Evolutionary conservation across 2,329 filamentous ascomycete genomes (phyloP), one percentile per base, ranked within the genome.

Genomic region (Paraconiothyrium brasiliense): DNA sequence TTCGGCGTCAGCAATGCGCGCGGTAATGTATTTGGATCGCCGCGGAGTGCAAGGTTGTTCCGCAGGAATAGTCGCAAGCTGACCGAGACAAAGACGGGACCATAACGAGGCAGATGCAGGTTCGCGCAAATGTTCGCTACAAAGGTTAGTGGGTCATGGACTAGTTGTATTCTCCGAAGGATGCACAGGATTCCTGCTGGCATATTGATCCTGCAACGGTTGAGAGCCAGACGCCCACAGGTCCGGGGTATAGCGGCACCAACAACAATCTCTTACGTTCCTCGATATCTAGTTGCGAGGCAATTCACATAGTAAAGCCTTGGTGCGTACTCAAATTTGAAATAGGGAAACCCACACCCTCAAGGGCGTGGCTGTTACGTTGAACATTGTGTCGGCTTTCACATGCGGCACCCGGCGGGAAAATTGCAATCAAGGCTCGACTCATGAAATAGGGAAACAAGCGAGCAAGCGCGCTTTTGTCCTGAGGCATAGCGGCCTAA

Each of bases 151-250:
- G 34, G 49, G 49, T 32, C 7, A 49, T 27, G 35, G 39, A 54
- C 16, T 5, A 37, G 39, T n/a, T 13, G 37, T n/a, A 54, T 54
- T 54, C 51, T 54, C 51, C 51, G 30, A 51, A 37, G 48, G 51
- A 54, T 54, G 51, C 51, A 24, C 22, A 44, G 51, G 27, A 46
- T 9, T n/a, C 24, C 1, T 46, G 27, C 24, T 55, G 37, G 41
- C 27, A 35, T 35, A 30, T 24, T 20, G 52, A 37, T 39, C 41
- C 54, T 56, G 30, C 30, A 13, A 24, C 32, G 11, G 46, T 37
- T 47, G n/a, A 37, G 54, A 32, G 54, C 43, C n/a, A 4, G 35
- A 22, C 24, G 27, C 24, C 27, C 39, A 54, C 22, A 27, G 14
- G 35, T 22, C 20, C n/a, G 20, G n/a, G 43, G 24, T 24, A 13